phyloP scores from a whole-genome alignment of 23 red algal genomes.

The Gracilaria gracilis region DNA sequence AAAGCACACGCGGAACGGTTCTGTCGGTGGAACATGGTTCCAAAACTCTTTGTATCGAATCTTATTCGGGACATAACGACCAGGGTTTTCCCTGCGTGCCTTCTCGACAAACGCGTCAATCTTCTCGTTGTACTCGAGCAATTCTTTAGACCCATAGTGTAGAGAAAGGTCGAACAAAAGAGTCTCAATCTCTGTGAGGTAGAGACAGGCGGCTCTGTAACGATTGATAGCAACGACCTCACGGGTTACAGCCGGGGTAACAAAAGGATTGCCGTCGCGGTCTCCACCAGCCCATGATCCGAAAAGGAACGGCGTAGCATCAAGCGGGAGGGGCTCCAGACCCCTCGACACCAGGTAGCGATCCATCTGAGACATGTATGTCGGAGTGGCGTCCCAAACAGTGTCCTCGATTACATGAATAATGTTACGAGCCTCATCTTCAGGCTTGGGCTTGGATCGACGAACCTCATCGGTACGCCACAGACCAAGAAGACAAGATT shows the following conservation, averaged over 20 bases:
- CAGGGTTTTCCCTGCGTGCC: slow-evolving; percentile 27
- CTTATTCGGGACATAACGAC: slow-evolving; percentile 41
- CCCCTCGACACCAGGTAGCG: slow-evolving; percentile 65
- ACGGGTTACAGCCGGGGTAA: slow-evolving; percentile 91
- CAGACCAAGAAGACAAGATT: slow-evolving; percentile 60
- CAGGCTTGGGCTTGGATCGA: slow-evolving; percentile 85
- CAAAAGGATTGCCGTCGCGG: slow-evolving; percentile 98
- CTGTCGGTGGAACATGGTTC: slow-evolving; percentile 96
- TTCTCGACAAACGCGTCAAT: slow-evolving; percentile 44
- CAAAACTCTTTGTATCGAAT: slow-evolving; percentile 99
- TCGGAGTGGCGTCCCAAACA: slow-evolving; percentile 93
- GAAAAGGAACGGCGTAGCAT: slow-evolving; percentile 87
- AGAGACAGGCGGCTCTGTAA: slow-evolving; percentile 83
- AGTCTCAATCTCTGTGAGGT: slow-evolving; percentile 84
- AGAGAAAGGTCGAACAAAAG: slow-evolving; percentile 97
- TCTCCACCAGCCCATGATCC: slow-evolving; percentile 99
- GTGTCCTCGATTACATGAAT: slow-evolving; percentile 94
- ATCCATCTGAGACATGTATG: slow-evolving; percentile 82
- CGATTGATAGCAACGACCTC: slow-evolving; percentile 88
- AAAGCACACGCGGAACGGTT: slow-evolving; percentile 93
- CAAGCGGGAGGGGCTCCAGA: slow-evolving; percentile 79
- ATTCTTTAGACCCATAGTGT: slow-evolving; percentile 90
- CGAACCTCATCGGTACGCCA: slow-evolving; percentile 99
- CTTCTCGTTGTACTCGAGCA: slow-evolving; percentile 84
- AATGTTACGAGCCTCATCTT: slow-evolving; percentile 95